Evolutionary conservation across 2,329 filamentous ascomycete species (phyloP).

Genomic region (Talaromyces sp.): DNA sequence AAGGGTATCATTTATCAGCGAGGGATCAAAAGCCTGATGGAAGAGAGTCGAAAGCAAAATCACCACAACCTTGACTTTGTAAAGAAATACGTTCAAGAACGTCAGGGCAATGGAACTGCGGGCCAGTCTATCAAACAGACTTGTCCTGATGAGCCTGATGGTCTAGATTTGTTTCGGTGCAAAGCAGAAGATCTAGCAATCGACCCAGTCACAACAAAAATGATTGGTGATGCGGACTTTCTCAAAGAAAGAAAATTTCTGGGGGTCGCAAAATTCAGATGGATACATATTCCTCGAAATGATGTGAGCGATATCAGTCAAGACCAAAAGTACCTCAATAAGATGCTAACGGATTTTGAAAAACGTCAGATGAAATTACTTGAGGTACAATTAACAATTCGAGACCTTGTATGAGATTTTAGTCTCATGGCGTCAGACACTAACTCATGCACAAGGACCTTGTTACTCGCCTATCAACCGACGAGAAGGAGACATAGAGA

Average conservation of each 20-base stretch:
- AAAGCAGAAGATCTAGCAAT: neutral
- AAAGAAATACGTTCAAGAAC: too few species aligned
- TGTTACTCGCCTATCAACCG: neutral
- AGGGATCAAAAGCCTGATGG: neutral
- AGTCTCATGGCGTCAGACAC: too few species aligned
- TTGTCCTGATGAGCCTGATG: neutral
- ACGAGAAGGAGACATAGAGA: neutral
- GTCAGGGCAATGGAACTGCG: too few species aligned
- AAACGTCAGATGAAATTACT: neutral
- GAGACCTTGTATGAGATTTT: too few species aligned
- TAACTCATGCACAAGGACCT: neutral
- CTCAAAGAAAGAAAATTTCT: too few species aligned
- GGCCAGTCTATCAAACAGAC: too few species aligned
- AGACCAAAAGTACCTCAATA: too few species aligned
- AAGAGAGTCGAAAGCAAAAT: neutral
- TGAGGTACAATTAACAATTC: neutral
- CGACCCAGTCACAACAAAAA: neutral
- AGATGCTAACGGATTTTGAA: neutral
- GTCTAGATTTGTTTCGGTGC: too few species aligned
- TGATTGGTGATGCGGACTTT: neutral
- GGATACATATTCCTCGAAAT: neutral
- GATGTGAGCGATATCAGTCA: neutral
- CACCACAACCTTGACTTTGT: too few species aligned
- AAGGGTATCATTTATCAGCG: neutral
- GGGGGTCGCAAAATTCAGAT: neutral